These are phyloP conservation scores for Plantago coronopus DNA, from an alignment of 305 asterid genomes.

Conservation along the genomic window DNA sequence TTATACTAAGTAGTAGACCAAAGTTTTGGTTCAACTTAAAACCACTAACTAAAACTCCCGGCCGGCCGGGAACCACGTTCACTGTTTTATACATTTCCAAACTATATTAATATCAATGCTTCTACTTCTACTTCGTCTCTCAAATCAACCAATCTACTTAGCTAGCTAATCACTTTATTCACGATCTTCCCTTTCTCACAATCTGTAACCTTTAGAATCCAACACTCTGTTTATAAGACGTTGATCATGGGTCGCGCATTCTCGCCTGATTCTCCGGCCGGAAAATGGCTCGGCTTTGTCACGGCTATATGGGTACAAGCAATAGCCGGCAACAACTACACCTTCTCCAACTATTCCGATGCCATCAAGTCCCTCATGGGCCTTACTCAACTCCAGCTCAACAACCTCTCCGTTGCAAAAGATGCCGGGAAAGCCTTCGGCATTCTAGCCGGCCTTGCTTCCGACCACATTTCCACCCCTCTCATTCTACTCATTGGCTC, in stretches of 20 bases:
- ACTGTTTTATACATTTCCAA: no score
- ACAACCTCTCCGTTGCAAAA: slow-evolving; percentile 84
- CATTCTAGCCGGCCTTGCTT: slow-evolving; percentile 73
- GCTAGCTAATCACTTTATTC: no score
- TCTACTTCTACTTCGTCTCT: no score
- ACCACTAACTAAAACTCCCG: no score
- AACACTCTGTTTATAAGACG: no score
- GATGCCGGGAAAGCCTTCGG: slow-evolving; percentile 90
- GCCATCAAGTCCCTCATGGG: slow-evolving; percentile 72
- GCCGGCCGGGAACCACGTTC: no score
- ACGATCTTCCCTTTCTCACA: no score
- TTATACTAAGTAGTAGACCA: no score
- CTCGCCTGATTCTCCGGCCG: slow-evolving; percentile 61
- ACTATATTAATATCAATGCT: no score
- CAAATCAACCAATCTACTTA: no score
- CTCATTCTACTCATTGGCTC: slow-evolving; percentile 67
- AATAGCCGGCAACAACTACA: slow-evolving; percentile 81
- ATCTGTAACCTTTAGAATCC: no score
- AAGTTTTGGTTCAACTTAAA: no score
- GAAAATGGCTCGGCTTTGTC: slow-evolving; percentile 89
- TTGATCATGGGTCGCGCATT: slow-evolving; percentile 27
- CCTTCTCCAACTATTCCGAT: slow-evolving; percentile 77
- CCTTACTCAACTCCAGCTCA: slow-evolving; percentile 78
- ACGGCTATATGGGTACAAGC: slow-evolving; percentile 93
- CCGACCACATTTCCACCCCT: slow-evolving; percentile 65